A percentile compares a stretch with the other conserved stretches of the same genome.
Evolutionary conservation across 345 rosid species (phyloP).

Genomic region (Hevea brasiliensis): DNA sequence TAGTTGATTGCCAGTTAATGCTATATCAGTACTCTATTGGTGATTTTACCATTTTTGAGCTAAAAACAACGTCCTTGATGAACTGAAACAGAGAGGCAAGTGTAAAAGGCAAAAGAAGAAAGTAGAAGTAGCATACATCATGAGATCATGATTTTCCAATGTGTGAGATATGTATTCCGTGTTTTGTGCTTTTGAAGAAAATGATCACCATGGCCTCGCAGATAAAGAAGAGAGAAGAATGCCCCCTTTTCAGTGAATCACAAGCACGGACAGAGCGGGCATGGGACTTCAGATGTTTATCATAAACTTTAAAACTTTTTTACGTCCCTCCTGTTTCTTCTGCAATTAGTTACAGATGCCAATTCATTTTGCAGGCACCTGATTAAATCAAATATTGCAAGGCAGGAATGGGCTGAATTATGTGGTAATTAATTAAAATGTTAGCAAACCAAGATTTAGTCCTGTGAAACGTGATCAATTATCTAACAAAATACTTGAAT

Average conservation of each 20-base stretch:
- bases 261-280: not conserved
- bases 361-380: not conserved
- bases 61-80: not conserved
- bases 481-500: too few species aligned
- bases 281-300: not conserved
- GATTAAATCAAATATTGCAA: not conserved
- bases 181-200: constrained; percentile 15
- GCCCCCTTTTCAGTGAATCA: too few species aligned
- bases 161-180: not conserved
- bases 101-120: not conserved
- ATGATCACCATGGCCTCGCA: constrained; percentile 10
- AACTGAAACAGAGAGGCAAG: not conserved
- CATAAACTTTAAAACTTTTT: not conserved
- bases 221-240: too few species aligned
- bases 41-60: too few species aligned
- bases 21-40: not conserved
- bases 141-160: constrained; percentile 8
- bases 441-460: too few species aligned
- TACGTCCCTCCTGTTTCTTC: not conserved
- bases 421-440: too few species aligned
- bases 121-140: constrained; percentile 13
- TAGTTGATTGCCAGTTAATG: too few species aligned
- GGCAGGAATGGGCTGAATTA: too few species aligned
- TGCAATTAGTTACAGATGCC: not conserved
- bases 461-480: too few species aligned